These are phyloP conservation scores for Dictyostelium purpureum DNA, from an alignment of 78 protist species.

Conservation along the genomic window DNA sequence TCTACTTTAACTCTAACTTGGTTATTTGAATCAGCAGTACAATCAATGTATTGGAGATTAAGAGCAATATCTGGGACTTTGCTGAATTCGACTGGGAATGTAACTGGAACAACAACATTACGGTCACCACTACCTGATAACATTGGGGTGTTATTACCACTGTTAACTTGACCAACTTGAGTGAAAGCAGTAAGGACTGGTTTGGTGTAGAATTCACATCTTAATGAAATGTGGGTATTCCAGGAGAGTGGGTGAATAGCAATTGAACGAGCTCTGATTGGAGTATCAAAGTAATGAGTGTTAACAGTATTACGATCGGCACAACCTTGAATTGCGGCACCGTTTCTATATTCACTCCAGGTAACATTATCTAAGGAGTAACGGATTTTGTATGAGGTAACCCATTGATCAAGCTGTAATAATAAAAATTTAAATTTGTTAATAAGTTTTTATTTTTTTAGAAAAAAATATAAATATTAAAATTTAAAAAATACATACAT, in stretches of 20 bases:
- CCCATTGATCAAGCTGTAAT: conserved; percentile 12
- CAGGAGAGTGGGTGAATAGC: conserved; percentile 36
- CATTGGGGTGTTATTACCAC: neutral
- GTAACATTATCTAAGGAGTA: conserved; percentile 37
- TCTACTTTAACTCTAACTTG: neutral
- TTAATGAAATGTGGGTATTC: neutral
- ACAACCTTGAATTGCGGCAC: neutral
- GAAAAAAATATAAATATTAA: too few relatives aligned
- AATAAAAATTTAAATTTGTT: too few relatives aligned
- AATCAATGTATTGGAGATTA: neutral
- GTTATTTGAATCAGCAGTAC: too few relatives aligned
- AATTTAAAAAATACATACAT: neutral
- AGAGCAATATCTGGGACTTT: neutral
- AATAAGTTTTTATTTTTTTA: too few relatives aligned
- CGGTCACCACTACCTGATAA: neutral
- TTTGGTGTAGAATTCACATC: neutral
- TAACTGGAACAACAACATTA: neutral
- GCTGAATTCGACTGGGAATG: neutral
- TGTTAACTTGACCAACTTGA: neutral
- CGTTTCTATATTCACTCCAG: conserved; percentile 2
- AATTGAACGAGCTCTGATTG: conserved; percentile 40
- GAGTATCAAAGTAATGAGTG: neutral
- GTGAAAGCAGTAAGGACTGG: neutral
- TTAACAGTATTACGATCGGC: conserved; percentile 8
- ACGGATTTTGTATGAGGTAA: conserved; percentile 4